These are phyloP conservation scores for Lachancea sp. DNA, from an alignment of 805 yeast genomes.

Conservation along the genomic window DNA sequence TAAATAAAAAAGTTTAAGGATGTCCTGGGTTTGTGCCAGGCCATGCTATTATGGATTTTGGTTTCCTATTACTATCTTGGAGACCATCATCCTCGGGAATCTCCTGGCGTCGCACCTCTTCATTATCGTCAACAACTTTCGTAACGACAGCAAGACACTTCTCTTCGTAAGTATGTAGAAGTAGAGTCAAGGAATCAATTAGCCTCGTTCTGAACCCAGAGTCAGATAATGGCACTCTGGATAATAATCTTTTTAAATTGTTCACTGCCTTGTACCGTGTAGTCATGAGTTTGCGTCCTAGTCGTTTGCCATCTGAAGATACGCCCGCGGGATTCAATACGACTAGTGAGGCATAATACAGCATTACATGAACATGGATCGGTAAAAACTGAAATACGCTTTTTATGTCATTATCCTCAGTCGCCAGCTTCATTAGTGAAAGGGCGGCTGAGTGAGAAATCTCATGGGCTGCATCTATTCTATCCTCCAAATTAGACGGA, in stretches of 20 bases:
- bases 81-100: constrained; percentile 12
- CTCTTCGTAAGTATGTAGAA: constrained; percentile 14
- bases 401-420: constrained; percentile 53
- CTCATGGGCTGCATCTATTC: constrained; percentile 24
- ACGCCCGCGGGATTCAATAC: constrained; percentile 44
- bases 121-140: constrained; percentile 12
- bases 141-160: constrained; percentile 10
- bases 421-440: constrained; percentile 51
- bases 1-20: constrained; percentile 31
- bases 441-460: constrained; percentile 59
- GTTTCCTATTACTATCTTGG: constrained; percentile 17
- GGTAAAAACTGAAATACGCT: constrained; percentile 57
- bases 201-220: constrained; percentile 43
- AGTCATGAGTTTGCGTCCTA: constrained; percentile 18
- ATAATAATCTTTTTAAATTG: constrained; percentile 38
- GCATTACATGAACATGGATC: constrained; percentile 65
- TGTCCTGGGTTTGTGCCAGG: constrained; percentile 66
- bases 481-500: background rate
- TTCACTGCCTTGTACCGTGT: constrained; percentile 36
- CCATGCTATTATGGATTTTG: constrained; percentile 45
- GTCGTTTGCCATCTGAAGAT: constrained; percentile 12
- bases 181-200: constrained; percentile 26
- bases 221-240: constrained; percentile 47
- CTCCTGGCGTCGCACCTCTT: constrained; percentile 20
- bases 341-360: constrained; percentile 58